These are phyloP conservation scores for Suillus paluster DNA, from an alignment of 768 basidiomycete species.

Conservation along the genomic window DNA sequence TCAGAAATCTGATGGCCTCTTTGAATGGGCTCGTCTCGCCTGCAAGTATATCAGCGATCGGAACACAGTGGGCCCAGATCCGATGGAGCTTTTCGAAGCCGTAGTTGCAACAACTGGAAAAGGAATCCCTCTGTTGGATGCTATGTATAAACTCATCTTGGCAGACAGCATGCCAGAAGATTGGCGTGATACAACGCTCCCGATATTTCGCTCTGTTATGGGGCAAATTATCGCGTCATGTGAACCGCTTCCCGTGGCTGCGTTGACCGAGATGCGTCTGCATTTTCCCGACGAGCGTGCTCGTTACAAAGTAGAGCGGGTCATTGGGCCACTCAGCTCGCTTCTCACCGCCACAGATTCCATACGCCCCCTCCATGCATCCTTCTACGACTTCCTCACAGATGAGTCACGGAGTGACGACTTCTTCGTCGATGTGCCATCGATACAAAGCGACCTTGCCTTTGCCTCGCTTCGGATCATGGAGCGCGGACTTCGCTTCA, in stretches of 20 bases:
- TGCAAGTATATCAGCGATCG: conserved; percentile 12
- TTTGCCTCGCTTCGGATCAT: conserved; percentile 28
- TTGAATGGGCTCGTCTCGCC: conserved; percentile 13
- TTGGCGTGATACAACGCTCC: background rate
- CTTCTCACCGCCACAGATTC: conserved; percentile 10
- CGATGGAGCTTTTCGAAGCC: background rate
- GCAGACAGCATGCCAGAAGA: conserved; percentile 4
- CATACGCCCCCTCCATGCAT: conserved; percentile 27
- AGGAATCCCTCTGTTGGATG: conserved; percentile 4
- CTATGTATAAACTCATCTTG: conserved; percentile 6
- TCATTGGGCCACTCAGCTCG: conserved; percentile 1
- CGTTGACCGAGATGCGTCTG: background rate
- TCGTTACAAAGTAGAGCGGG: conserved; percentile 23
- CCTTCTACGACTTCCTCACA: conserved; percentile 31
- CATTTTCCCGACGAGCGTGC: conserved; percentile 13
- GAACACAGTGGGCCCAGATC: background rate
- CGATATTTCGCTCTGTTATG: conserved; percentile 5
- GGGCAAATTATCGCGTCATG: background rate
- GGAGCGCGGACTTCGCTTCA: conserved; percentile 24
- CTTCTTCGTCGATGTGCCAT: conserved; percentile 15
- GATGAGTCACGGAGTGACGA: conserved; percentile 12
- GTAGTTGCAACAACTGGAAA: background rate
- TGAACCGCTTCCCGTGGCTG: conserved; percentile 6
- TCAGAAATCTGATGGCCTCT: conserved; percentile 9
- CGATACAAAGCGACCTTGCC: conserved; percentile 11